Percentiles rank a stretch among this genome's conserved stretches.
These are phyloP conservation scores for Friedmanniomyces endolithicus DNA, from an alignment of 495 filamentous ascomycete species.

Conservation along the genomic window DNA sequence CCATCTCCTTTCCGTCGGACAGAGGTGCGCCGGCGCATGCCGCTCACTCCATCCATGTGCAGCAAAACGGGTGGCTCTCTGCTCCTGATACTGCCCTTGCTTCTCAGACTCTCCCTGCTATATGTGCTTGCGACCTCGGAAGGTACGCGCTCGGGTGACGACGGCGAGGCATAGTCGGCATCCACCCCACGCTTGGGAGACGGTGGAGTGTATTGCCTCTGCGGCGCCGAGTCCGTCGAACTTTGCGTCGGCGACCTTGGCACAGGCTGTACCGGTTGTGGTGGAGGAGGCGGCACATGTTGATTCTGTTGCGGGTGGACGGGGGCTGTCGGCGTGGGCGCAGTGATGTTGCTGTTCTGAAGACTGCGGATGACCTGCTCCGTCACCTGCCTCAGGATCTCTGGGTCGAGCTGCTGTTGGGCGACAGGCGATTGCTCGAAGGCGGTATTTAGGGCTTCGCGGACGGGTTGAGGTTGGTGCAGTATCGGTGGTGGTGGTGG, in stretches of 20 bases:
- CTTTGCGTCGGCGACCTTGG: conserved; percentile 12
- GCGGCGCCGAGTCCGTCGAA: conserved; percentile 22
- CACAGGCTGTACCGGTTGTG: conserved; percentile 13
- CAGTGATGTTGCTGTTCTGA: conserved; percentile 1
- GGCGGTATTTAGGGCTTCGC: conserved; percentile 30
- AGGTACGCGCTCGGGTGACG: conserved; percentile 8
- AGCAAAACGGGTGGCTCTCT: background rate
- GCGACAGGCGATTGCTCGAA: conserved; percentile 27
- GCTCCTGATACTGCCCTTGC: background rate
- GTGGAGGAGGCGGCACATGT: conserved; percentile 16
- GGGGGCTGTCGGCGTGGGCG: conserved; percentile 2
- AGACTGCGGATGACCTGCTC: conserved; percentile 29
- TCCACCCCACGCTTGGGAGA: conserved; percentile 27
- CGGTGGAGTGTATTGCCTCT: conserved; percentile 33
- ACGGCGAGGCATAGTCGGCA: background rate
- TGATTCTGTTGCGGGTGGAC: conserved; percentile 4
- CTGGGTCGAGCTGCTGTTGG: conserved; percentile 27
- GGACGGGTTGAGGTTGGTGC: conserved; percentile 27
- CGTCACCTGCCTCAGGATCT: conserved; percentile 29
- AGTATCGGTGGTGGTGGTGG: conserved; percentile 4
- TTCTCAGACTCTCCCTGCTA: conserved; percentile 10
- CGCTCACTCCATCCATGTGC: background rate
- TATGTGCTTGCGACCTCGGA: conserved; percentile 9
- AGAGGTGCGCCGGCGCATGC: background rate
- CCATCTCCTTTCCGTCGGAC: background rate